phyloP scores from a whole-genome alignment of 139 green algal genomes.

The Asterochloris sp. region DNA sequence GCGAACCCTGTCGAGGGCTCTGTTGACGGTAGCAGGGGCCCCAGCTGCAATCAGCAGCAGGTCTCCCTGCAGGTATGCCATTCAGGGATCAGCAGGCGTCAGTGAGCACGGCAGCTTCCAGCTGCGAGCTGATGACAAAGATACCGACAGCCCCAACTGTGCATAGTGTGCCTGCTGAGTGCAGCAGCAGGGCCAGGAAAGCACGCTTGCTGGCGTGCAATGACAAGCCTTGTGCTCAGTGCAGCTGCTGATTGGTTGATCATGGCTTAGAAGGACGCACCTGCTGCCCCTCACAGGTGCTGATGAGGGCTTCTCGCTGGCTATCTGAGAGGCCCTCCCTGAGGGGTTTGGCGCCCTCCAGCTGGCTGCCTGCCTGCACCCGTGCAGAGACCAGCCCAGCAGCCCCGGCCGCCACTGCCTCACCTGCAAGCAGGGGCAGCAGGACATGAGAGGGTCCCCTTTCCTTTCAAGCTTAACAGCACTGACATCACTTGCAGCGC shows the following conservation, averaged over 20 bases:
- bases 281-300: constrained; percentile 2
- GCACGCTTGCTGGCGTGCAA: no score
- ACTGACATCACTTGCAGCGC: background rate
- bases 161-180: no score
- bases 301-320: constrained; percentile 20
- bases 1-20: constrained; percentile 81
- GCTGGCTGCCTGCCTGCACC: constrained; percentile 53
- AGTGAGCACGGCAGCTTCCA: no score
- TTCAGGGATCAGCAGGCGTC: background rate
- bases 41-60: constrained; percentile 89
- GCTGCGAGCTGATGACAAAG: no score
- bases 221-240: no score
- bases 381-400: constrained; percentile 24
- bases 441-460: background rate
- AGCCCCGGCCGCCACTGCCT: constrained; percentile 16
- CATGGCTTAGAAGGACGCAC: background rate
- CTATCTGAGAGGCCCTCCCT: constrained; percentile 70
- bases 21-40: constrained; percentile 52
- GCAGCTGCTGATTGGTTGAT: background rate
- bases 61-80: constrained; percentile 52
- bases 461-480: background rate
- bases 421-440: constrained; percentile 2
- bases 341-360: constrained; percentile 79
- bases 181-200: no score
- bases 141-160: no score